Base-by-base conservation (phyloP, 140 eudicot species). In the Bidens hawaiensis region DNA sequence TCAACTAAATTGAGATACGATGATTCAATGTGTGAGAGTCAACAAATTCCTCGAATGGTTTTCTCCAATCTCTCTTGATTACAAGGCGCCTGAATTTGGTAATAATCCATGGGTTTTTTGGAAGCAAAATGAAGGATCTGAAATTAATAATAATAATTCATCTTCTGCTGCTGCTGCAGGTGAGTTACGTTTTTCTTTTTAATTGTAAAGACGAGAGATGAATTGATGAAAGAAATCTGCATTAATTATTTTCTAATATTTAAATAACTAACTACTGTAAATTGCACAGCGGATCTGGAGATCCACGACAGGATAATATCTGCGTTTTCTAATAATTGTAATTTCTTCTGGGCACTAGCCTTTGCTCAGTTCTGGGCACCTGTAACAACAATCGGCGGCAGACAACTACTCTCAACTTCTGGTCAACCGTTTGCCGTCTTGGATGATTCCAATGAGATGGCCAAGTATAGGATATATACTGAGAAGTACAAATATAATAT, bases 301-400 rank as follows among this genome's bases (percentile, higher is more conserved):
- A 26, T 26, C 25, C 18, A 46, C 16, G 11, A 23, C 25, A 69
- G 31, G 41, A 58, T 69, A 3, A 58, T 2, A 46, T 24, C 38
- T 21, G 66, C 49, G 0, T 31, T 43, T 57, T 30, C 11, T 36
- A 10, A 7, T 30, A n/a, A n/a, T n/a, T n/a, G n/a, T n/a, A n/a
- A 4, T 36, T 0, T 5, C 5, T 5, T 7, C 5, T 14, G 14
- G 2, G n/a, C 1, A 14, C 16, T 15, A n/a, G 40, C 3, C 36
- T 43, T 62, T 17, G 49, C 23, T 66, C 65, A 68, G 58, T 58
- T 59, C 5, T 69, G 67, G 67, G 67, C 19, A 33, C 68, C 75
- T 40, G 75, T 70, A 33, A 49, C 6, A 33, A 49, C 6, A 60
- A 60, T 49, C 18, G 53, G 9, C 17, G 28, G 43, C 17, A 70